Evolutionary conservation across 1,284 basidiomycete genomes (phyloP).

Genomic region (Earliella scabrosa): DNA sequence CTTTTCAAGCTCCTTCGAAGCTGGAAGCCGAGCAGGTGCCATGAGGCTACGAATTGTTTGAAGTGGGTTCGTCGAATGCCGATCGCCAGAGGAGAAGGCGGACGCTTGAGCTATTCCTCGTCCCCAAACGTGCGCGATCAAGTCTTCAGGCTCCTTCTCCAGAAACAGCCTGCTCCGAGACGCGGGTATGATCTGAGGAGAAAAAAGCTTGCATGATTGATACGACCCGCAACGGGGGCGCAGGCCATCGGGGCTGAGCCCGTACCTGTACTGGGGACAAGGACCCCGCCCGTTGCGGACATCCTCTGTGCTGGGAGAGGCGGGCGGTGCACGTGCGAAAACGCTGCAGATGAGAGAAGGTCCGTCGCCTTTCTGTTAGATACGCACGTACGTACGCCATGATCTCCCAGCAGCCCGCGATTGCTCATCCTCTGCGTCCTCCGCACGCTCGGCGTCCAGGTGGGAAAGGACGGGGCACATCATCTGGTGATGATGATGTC

Average conservation of each 20-base stretch:
- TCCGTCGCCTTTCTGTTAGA: constrained; percentile 24
- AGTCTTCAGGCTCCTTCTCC: no score
- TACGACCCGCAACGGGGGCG: neutral
- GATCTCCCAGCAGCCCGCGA: constrained; percentile 11
- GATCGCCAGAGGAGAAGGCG: constrained; percentile 7
- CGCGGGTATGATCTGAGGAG: neutral
- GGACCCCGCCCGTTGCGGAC: neutral
- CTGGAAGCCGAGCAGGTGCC: neutral
- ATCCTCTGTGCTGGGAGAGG: constrained; percentile 8
- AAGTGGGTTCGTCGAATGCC: constrained; percentile 6
- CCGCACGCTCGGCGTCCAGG: neutral
- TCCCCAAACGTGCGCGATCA: no score
- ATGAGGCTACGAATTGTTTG: constrained; percentile 1
- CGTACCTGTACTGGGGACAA: constrained; percentile 1
- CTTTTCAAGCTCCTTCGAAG: neutral
- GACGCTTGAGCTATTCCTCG: neutral
- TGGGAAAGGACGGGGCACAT: neutral
- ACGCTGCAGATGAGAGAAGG: constrained; percentile 20
- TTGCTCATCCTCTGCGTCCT: neutral
- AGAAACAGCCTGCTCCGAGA: no score
- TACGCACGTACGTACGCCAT: neutral
- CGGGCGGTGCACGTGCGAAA: constrained; percentile 26
- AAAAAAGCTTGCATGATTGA: constrained; percentile 10
- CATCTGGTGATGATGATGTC: neutral
- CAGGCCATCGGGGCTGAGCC: neutral